Conservation (phyloP, 2,329 filamentous ascomycete species). For the Dothideomycetes sp. region DNA sequence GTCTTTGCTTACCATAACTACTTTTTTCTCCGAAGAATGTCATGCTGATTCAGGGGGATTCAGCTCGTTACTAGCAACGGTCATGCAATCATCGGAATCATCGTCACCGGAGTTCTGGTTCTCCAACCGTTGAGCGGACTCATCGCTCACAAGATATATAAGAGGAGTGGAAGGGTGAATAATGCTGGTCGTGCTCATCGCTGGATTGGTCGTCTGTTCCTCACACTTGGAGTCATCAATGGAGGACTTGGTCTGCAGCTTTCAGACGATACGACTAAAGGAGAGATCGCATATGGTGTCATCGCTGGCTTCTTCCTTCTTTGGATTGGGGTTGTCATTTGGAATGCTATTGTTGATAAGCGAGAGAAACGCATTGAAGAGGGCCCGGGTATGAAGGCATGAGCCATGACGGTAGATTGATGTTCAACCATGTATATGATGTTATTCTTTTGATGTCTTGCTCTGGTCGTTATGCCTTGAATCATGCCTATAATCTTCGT, state of each 20-base stretch:
- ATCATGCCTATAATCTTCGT: too few relatives aligned
- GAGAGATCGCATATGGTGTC: constrained; percentile 37
- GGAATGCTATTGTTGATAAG: too few relatives aligned
- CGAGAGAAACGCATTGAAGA: too few relatives aligned
- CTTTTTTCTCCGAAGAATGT: too few relatives aligned
- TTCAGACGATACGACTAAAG: constrained; percentile 31
- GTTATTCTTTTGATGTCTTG: too few relatives aligned
- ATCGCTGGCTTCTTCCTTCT: constrained; percentile 36
- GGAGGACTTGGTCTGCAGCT: constrained; percentile 46
- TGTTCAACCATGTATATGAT: too few relatives aligned
- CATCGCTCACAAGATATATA: constrained; percentile 47
- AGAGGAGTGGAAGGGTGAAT: constrained; percentile 23
- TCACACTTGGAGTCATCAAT: constrained; percentile 47
- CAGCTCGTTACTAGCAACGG: constrained; percentile 17
- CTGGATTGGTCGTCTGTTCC: constrained; percentile 42
- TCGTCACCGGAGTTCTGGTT: constrained; percentile 45
- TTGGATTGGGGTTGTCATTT: constrained; percentile 25
- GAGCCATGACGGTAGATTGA: too few relatives aligned
- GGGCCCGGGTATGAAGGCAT: too few relatives aligned
- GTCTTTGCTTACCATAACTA: neutral
- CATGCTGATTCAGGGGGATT: too few relatives aligned
- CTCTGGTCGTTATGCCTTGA: too few relatives aligned
- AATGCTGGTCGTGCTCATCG: constrained; percentile 28
- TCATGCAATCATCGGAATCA: constrained; percentile 52
- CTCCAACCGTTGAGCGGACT: constrained; percentile 47